Evolutionary conservation across 2,329 filamentous ascomycete genomes (phyloP).

Genomic region (Trichoderma sp.): DNA sequence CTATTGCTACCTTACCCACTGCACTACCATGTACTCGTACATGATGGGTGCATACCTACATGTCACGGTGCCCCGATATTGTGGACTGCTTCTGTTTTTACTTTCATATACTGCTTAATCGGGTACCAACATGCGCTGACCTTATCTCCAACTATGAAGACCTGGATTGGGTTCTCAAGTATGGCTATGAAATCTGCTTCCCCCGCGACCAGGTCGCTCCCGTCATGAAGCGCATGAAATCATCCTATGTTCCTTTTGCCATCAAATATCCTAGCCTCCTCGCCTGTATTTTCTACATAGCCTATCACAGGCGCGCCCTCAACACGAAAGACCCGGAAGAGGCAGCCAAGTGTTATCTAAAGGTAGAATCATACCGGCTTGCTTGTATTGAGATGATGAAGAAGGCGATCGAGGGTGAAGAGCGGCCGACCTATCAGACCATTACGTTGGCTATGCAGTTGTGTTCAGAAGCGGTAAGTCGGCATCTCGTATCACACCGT

Average conservation of each 20-base stretch:
- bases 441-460: conserved; percentile 6
- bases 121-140: neutral
- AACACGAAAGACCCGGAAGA: neutral
- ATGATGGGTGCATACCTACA: neutral
- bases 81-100: neutral
- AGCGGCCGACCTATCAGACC: neutral
- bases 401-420: neutral
- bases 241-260: conserved; percentile 10
- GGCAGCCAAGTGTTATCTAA: neutral
- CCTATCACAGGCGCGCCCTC: neutral
- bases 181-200: conserved; percentile 14
- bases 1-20: neutral
- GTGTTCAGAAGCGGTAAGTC: conserved; percentile 12
- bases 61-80: neutral
- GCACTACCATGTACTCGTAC: neutral
- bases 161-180: conserved; percentile 11
- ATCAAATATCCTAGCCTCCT: neutral
- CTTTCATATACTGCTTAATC: neutral
- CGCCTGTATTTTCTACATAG: neutral
- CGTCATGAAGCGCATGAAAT: neutral
- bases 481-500: neutral
- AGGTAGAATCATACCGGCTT: neutral
- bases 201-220: neutral
- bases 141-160: neutral
- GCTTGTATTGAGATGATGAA: conserved; percentile 6